These are phyloP conservation scores for Lentinula aciculospora DNA, from an alignment of 768 basidiomycete species.

Conservation along the genomic window DNA sequence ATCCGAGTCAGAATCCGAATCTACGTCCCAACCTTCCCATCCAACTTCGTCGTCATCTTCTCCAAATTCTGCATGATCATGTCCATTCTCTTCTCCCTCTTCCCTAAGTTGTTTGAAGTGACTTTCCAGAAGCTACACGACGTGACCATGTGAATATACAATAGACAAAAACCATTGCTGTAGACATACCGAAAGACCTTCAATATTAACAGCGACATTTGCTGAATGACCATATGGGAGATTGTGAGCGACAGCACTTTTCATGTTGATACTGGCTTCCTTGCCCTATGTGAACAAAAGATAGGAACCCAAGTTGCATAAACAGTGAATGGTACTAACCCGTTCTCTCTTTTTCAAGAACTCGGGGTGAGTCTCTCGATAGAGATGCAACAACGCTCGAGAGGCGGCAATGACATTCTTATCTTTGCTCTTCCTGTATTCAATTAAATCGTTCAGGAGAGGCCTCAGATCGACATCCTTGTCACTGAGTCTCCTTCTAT, in stretches of 20 bases:
- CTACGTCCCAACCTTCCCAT: constrained; percentile 90
- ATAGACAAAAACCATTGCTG: background rate
- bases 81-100: constrained; percentile 43
- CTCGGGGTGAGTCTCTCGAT: constrained; percentile 93
- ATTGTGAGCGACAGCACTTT: constrained; percentile 50
- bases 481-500: background rate
- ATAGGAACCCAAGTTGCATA: constrained; percentile 4
- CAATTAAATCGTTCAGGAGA: constrained; percentile 84
- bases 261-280: constrained; percentile 75
- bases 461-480: constrained; percentile 4
- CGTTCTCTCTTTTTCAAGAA: constrained; percentile 87
- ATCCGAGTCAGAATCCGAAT: constrained; percentile 57
- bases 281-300: constrained; percentile 61
- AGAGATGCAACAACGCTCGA: constrained; percentile 81
- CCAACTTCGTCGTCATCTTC: constrained; percentile 60
- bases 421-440: constrained; percentile 93
- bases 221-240: constrained; percentile 79
- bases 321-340: constrained; percentile 34
- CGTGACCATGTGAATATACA: background rate
- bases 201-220: constrained; percentile 77
- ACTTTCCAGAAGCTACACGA: constrained; percentile 73
- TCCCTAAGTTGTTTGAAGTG: constrained; percentile 70
- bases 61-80: constrained; percentile 19
- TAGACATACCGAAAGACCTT: constrained; percentile 75
- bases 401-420: constrained; percentile 90